phyloP scores from a whole-genome alignment of 495 filamentous ascomycete species.

The Penicillium ochrochloron region DNA sequence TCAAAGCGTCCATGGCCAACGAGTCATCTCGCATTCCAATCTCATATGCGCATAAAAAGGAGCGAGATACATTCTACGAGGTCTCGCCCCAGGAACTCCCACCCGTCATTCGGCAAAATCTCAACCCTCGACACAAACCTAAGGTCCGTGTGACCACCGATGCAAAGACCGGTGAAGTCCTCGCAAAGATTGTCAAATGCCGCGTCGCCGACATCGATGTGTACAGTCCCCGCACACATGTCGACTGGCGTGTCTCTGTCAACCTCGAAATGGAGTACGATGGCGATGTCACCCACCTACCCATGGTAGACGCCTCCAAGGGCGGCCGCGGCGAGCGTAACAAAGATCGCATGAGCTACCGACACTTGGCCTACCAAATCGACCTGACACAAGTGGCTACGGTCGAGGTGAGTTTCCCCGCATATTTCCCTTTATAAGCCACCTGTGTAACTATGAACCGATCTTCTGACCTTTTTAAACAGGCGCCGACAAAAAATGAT shows the following conservation, averaged over 20 bases:
- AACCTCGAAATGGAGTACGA: slow-evolving; percentile 88
- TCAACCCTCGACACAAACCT: slow-evolving; percentile 61
- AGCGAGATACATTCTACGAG: slow-evolving; percentile 81
- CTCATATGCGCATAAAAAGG: slow-evolving; percentile 77
- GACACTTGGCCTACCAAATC: slow-evolving; percentile 80
- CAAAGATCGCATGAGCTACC: slow-evolving; percentile 90
- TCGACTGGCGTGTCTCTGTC: slow-evolving; percentile 88
- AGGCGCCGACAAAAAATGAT: slow-evolving; percentile 50
- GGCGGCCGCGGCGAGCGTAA: slow-evolving; percentile 61
- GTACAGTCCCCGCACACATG: slow-evolving; percentile 67
- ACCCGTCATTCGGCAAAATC: slow-evolving; percentile 55
- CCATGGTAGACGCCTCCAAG: slow-evolving; percentile 37
- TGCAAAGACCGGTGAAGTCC: slow-evolving; percentile 68
- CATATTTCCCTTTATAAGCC: slow-evolving; percentile 2
- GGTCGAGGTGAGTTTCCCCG: slow-evolving; percentile 56
- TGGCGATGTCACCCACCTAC: slow-evolving; percentile 64
- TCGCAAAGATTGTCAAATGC: slow-evolving; percentile 88
- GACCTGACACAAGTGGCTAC: slow-evolving; percentile 86
- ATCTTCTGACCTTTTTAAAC: slow-evolving; percentile 28
- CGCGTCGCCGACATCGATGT: slow-evolving; percentile 84
- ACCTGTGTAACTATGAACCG: slow-evolving; percentile 14
- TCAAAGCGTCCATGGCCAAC: slow-evolving; percentile 49
- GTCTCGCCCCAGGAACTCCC: slow-evolving; percentile 65
- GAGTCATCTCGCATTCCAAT: slow-evolving; percentile 65
- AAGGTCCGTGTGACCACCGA: slow-evolving; percentile 81